Evolutionary conservation across 768 basidiomycete genomes (phyloP).

Genomic region (Heimioporus sp.): DNA sequence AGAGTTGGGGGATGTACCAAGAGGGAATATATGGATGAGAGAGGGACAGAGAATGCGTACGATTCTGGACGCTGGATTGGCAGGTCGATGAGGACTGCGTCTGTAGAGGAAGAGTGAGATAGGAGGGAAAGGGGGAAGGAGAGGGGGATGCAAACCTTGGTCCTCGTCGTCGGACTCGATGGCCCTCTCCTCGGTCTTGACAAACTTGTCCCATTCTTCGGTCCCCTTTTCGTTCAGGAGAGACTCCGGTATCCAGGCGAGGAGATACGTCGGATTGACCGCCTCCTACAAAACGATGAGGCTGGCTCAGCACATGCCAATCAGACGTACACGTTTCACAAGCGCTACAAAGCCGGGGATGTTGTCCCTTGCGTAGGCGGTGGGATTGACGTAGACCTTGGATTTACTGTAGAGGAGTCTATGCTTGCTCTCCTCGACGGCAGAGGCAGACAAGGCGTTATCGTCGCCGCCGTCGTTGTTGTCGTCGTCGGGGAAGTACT

Average conservation of each 20-base stretch:
- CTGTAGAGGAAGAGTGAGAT: conserved; percentile 37
- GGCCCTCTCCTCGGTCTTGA: conserved; percentile 74
- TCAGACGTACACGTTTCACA: conserved; percentile 73
- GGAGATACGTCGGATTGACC: conserved; percentile 68
- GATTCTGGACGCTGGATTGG: conserved; percentile 83
- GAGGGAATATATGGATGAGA: conserved; percentile 87
- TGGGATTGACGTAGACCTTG: conserved; percentile 95
- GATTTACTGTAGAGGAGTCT: conserved; percentile 87
- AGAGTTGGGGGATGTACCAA: conserved; percentile 81
- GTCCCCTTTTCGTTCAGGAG: conserved; percentile 79
- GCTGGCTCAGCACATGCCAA: conserved; percentile 1
- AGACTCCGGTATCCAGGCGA: conserved; percentile 93
- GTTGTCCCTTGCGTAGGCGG: conserved; percentile 88
- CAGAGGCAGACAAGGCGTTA: conserved; percentile 1
- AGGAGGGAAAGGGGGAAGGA: not conserved
- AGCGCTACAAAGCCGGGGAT: conserved; percentile 91
- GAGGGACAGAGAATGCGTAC: conserved; percentile 93
- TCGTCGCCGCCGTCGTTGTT: conserved; percentile 10
- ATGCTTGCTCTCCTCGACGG: conserved; percentile 58
- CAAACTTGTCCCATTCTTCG: conserved; percentile 88
- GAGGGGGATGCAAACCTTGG: conserved; percentile 48
- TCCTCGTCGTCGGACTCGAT: conserved; percentile 57
- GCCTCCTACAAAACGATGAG: conserved; percentile 53
- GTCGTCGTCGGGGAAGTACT: conserved; percentile 34
- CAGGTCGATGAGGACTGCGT: conserved; percentile 82